phyloP scores from a whole-genome alignment of 106 monocot species.

The Dendrobium officinale region DNA sequence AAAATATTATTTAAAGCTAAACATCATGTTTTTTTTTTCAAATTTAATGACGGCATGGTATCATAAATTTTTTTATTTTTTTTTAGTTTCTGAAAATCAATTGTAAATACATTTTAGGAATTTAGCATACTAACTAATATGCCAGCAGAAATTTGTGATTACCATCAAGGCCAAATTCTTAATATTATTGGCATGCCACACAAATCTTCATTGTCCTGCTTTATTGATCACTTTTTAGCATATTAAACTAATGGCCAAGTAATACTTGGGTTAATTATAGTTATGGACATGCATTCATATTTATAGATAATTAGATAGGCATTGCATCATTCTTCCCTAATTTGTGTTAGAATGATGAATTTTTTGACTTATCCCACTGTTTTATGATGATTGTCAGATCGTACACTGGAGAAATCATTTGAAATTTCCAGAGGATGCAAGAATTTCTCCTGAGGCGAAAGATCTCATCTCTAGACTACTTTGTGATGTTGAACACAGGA shows the following conservation, averaged over 20 bases:
- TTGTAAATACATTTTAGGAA: not conserved
- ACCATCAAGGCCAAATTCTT: not conserved
- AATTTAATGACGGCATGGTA: not conserved
- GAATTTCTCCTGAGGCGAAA: conserved; percentile 61
- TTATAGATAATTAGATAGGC: not conserved
- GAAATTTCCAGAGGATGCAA: conserved; percentile 76
- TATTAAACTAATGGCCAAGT: not conserved
- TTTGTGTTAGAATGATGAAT: not conserved
- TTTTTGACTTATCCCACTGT: not conserved
- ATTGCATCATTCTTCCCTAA: not conserved
- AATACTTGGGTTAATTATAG: not conserved
- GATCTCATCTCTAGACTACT: conserved; percentile 93
- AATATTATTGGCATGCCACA: not conserved
- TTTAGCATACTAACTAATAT: not conserved
- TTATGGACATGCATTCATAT: not conserved
- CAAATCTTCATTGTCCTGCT: not conserved
- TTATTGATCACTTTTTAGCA: not conserved
- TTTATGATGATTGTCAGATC: conserved; percentile 42
- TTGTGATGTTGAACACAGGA: conserved; percentile 91
- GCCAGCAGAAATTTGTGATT: not conserved
- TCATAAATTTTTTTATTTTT: not conserved
- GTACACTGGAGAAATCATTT: conserved; percentile 94
- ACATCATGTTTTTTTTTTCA: not conserved
- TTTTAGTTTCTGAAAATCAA: not conserved
- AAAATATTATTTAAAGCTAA: not conserved